phyloP scores from a whole-genome alignment of 192 early-diverging fungal genomes.

The Mortierella alpina region DNA sequence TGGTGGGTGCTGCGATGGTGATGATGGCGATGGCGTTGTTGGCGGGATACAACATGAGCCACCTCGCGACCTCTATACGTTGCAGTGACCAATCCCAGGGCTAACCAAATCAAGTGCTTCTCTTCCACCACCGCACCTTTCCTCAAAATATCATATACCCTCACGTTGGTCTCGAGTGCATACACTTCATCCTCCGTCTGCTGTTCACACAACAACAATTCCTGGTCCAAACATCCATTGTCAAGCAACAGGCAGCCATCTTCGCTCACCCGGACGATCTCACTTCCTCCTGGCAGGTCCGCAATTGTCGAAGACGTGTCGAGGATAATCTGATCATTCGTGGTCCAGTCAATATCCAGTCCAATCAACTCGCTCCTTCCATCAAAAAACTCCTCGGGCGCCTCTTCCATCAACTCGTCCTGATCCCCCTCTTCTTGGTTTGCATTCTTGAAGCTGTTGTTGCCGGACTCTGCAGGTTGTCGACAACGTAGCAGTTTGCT shows the following conservation, averaged over 20 bases:
- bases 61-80: not conserved
- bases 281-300: slow-evolving; percentile 17
- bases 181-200: not conserved
- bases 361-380: not conserved
- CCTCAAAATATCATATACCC: slow-evolving; percentile 14
- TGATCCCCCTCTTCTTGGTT: not conserved
- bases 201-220: slow-evolving; percentile 17
- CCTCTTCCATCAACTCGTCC: not conserved
- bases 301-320: slow-evolving; percentile 7
- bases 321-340: slow-evolving; percentile 16
- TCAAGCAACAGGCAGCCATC: slow-evolving; percentile 36
- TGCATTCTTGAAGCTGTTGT: not conserved
- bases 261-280: slow-evolving; percentile 24
- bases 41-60: not conserved
- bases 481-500: not conserved
- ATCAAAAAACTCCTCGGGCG: not conserved
- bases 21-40: not conserved
- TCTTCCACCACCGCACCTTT: slow-evolving; percentile 22
- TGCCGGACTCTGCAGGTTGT: not conserved
- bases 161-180: slow-evolving; percentile 12
- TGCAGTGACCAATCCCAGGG: slow-evolving; percentile 37
- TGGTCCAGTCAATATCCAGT: slow-evolving; percentile 45
- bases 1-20: not conserved
- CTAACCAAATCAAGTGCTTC: slow-evolving; percentile 44
- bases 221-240: slow-evolving; percentile 30